Evolutionary conservation across 1,284 basidiomycete species (phyloP).

Genomic region (Sporisorium scitamineum): DNA sequence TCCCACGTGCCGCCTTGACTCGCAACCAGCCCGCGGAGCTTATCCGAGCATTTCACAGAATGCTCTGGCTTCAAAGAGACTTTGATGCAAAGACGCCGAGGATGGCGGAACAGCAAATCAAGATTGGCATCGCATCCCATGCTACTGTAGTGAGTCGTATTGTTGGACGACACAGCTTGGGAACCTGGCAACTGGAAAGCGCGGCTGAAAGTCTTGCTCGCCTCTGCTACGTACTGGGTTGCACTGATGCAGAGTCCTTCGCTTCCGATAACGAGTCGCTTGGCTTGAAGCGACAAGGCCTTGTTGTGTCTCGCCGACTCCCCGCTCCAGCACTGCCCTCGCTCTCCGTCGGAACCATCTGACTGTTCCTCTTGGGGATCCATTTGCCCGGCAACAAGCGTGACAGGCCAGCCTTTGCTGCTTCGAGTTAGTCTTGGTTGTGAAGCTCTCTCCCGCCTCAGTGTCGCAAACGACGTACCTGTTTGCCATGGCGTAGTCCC

Average conservation of each 20-base stretch:
- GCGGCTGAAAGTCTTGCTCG: no score
- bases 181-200: no score
- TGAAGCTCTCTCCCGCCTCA: no score
- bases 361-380: no score
- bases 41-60: background rate
- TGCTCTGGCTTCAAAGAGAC: background rate
- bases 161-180: no score
- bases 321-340: background rate
- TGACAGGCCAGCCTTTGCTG: no score
- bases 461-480: no score
- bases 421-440: no score
- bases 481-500: no score
- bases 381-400: no score
- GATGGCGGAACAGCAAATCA: background rate
- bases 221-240: no score
- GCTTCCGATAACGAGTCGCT: background rate
- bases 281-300: background rate
- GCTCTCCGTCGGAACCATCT: background rate
- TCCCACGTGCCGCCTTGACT: no score
- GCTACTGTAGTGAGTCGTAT: background rate
- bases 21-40: background rate
- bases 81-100: background rate
- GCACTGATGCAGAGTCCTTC: background rate
- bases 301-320: background rate
- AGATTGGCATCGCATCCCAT: background rate